Percentiles rank a stretch among this genome's conserved stretches.
Evolutionary conservation across 805 yeast species (phyloP).

Genomic region (Brettanomyces anomalus): DNA sequence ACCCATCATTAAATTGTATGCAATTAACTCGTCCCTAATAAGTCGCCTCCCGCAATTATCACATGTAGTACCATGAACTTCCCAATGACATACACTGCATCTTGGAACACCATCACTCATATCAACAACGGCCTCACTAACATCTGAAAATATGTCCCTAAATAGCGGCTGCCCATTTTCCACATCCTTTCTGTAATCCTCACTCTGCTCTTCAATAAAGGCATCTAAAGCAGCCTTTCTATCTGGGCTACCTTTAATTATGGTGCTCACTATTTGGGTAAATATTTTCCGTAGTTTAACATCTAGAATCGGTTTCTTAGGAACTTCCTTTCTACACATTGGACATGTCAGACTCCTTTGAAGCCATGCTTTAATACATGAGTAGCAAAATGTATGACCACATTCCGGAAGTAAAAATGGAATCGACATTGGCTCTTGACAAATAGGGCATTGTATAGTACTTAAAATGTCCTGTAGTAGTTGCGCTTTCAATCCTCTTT

Average conservation of each 20-base stretch:
- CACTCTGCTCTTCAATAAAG: conserved; percentile 21
- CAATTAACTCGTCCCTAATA: not conserved
- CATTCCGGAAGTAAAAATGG: conserved; percentile 53
- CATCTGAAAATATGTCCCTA: conserved; percentile 38
- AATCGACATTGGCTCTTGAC: conserved; percentile 59
- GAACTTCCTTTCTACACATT: conserved; percentile 46
- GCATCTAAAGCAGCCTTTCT: conserved; percentile 11
- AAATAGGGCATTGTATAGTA: conserved; percentile 48
- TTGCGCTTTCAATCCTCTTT: conserved; percentile 8
- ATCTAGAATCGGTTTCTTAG: conserved; percentile 44
- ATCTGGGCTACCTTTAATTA: conserved; percentile 20
- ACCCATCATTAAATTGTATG: no score
- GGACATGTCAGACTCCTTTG: conserved; percentile 55
- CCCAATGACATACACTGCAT: conserved; percentile 77
- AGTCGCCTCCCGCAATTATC: conserved; percentile 52
- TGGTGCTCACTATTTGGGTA: conserved; percentile 31
- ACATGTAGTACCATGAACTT: conserved; percentile 58
- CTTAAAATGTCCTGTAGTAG: conserved; percentile 11
- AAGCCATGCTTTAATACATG: conserved; percentile 58
- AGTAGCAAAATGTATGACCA: conserved; percentile 72
- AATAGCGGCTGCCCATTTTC: conserved; percentile 29
- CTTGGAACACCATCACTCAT: conserved; percentile 64
- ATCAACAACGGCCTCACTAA: conserved; percentile 47
- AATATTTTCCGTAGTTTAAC: conserved; percentile 40
- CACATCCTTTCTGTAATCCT: conserved; percentile 33